Base-by-base conservation (phyloP, 331 rosid species). In the Erythrophleum ivorense region DNA sequence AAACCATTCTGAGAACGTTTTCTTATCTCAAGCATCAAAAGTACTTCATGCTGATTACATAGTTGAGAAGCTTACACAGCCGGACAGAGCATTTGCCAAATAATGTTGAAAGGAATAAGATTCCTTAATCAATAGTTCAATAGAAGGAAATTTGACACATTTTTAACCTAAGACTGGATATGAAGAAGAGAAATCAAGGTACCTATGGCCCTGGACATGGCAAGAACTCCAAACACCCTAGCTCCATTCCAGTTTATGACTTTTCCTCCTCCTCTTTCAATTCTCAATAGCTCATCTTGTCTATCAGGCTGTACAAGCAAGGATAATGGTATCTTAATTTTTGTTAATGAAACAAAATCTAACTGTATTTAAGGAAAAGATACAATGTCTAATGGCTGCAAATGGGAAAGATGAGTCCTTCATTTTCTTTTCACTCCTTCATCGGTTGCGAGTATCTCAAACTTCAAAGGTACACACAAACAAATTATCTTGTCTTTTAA, bases 131-230 rank as follows among this genome's bases (percentile, higher is more conserved):
- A 82, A 52, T 64, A 15, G 79, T 41, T 64, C 57, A 83, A 55
- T 24, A 46, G 54, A 50, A 78, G 63, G 72, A 78, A 78, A 53
- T 1, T 53, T 62, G 73, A 67, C 48, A 66, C 45, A 73, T 65
- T 53, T 33, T 64, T 75, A 70, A 46, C 58, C 79, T 0, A 43
- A 31, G 60, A 84, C 54, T 54, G 80, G 75, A 79, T 52, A 62
- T 79, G 80, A 79, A 78, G 54, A 71, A 66, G 52, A 81, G 78
- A 91, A 88, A 84, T 78, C 68, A 72, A 84, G 79, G 88, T 88
- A 94, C 98, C 98, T 91, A 94, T 94, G 83, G 98, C 98, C 91
- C 98, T 91, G 88, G 98, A 94, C 98, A 94, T 94, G 83, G 98
- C 95, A 78, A 94, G 98, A 84, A 94, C 98, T 78, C 97, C 98